phyloP scores from a whole-genome alignment of 257 asterid genomes.

The Voacanga thouarsii region DNA sequence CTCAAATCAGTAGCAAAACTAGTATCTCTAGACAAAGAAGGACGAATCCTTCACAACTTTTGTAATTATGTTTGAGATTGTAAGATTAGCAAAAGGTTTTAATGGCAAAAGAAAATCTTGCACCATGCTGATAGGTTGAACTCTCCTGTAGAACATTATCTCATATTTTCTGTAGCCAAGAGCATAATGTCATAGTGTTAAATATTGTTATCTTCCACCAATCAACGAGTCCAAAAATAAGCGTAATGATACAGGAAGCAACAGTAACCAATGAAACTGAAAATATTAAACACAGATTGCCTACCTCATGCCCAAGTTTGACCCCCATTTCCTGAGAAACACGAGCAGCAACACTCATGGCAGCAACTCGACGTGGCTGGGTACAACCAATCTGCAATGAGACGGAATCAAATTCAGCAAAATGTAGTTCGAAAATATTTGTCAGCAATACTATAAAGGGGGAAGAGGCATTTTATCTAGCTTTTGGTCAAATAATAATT shows the following conservation, averaged over 20 bases:
- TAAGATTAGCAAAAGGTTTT: background rate
- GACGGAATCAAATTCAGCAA: background rate
- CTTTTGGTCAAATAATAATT: background rate
- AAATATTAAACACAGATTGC: constrained; percentile 11
- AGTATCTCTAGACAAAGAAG: background rate
- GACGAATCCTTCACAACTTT: background rate
- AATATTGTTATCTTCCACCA: background rate
- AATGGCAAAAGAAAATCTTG: background rate
- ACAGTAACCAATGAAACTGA: background rate
- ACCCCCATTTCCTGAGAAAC: constrained; percentile 99
- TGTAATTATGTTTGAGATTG: background rate
- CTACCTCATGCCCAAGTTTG: constrained; percentile 97
- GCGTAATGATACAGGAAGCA: background rate
- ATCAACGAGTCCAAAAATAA: constrained; percentile 9
- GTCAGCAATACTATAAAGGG: background rate
- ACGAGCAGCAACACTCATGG: constrained; percentile 98
- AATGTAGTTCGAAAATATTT: background rate
- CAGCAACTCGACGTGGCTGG: constrained; percentile 97
- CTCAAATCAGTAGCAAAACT: background rate
- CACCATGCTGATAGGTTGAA: background rate
- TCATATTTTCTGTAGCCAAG: background rate
- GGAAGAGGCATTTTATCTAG: background rate
- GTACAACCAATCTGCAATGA: constrained; percentile 81
- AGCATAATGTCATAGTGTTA: background rate
- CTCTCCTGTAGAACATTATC: background rate